phyloP scores from a whole-genome alignment of 345 rosid species.

The Capsella bursapastoris region DNA sequence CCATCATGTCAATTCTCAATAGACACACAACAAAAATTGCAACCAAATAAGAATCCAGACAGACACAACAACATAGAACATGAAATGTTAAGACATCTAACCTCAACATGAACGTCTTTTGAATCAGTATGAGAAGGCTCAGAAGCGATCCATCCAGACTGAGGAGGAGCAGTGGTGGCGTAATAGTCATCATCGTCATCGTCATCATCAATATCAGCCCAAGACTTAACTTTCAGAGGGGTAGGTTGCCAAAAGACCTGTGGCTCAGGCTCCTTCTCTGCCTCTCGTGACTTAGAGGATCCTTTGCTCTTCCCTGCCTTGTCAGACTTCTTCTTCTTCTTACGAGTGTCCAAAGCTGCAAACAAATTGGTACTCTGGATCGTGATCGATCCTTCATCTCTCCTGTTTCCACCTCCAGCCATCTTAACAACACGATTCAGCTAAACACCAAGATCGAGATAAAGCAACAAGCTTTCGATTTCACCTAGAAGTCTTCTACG shows the following conservation, averaged over 20 bases:
- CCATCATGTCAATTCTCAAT: not conserved
- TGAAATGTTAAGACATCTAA: not conserved
- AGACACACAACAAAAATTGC: not conserved
- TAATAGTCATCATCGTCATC: conserved; percentile 62
- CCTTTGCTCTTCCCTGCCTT: conserved; percentile 49
- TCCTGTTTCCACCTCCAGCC: conserved; percentile 58
- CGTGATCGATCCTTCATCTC: conserved; percentile 58
- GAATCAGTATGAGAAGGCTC: conserved; percentile 39
- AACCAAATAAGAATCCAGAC: not conserved
- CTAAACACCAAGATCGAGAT: conserved; percentile 7
- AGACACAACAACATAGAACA: not conserved
- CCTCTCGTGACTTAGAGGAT: conserved; percentile 45
- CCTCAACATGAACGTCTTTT: conserved; percentile 48
- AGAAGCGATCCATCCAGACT: conserved; percentile 50
- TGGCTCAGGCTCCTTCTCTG: conserved; percentile 50
- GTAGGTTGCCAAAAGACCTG: conserved; percentile 62
- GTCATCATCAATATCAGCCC: conserved; percentile 70
- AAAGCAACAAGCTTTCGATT: conserved; percentile 27
- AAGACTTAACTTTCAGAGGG: conserved; percentile 54
- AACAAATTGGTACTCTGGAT: conserved; percentile 63
- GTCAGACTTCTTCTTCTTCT: conserved; percentile 65
- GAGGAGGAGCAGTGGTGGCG: conserved; percentile 58
- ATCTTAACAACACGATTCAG: conserved; percentile 43
- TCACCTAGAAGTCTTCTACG: conserved; percentile 19
- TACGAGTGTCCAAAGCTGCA: conserved; percentile 61